Conservation (phyloP, 371 early-diverging fungal species). For the Syncephalastrum contaminatum region DNA sequence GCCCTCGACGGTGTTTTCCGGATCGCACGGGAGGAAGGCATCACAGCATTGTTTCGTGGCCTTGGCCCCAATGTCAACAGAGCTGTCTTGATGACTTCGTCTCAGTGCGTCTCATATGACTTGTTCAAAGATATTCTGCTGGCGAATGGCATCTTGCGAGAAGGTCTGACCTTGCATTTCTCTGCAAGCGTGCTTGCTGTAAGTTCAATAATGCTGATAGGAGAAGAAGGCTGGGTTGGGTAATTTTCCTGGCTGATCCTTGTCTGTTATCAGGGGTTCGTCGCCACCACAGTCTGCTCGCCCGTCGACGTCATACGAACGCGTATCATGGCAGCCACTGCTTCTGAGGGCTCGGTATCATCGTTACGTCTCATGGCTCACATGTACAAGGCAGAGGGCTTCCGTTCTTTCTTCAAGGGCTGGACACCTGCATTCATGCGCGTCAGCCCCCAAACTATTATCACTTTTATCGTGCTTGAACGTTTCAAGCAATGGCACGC, state of each 20-base stretch:
- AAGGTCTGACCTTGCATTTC: conserved; percentile 61
- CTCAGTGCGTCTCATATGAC: conserved; percentile 64
- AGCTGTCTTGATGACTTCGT: conserved; percentile 65
- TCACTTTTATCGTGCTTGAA: conserved; percentile 68
- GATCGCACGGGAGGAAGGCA: conserved; percentile 59
- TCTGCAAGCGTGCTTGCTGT: conserved; percentile 59
- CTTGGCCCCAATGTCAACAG: conserved; percentile 62
- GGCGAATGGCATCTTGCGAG: conserved; percentile 38
- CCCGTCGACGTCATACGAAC: conserved; percentile 79
- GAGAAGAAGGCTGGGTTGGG: not conserved
- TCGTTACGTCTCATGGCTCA: conserved; percentile 30
- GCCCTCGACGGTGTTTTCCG: conserved; percentile 64
- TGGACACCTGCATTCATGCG: conserved; percentile 67
- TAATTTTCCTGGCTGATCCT: not conserved
- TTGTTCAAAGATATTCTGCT: conserved; percentile 55
- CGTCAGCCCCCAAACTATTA: conserved; percentile 68
- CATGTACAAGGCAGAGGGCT: conserved; percentile 62
- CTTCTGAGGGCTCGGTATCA: conserved; percentile 34
- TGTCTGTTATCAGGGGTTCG: conserved; percentile 43
- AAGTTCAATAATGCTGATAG: conserved; percentile 7
- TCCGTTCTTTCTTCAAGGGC: conserved; percentile 68
- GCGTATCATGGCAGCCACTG: conserved; percentile 63
- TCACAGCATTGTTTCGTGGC: conserved; percentile 54
- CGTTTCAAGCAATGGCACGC: conserved; percentile 53
- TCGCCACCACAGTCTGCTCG: conserved; percentile 70